These are phyloP conservation scores for Plasmodium chabaudi DNA, from an alignment of 169 alveolate genomes.

Conservation along the genomic window DNA sequence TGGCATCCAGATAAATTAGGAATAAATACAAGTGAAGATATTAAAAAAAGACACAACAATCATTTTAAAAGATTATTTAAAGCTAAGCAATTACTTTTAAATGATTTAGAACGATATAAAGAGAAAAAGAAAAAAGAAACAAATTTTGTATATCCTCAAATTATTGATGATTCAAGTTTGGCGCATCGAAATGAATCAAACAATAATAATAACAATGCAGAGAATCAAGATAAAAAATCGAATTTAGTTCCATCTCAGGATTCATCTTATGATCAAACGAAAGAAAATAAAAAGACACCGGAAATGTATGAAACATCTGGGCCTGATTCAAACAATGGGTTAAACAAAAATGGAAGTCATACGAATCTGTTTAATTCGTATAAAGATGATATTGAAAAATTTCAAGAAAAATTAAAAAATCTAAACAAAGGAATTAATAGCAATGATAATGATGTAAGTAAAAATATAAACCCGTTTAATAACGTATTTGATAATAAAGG, in stretches of 20 bases:
- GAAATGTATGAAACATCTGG: no score
- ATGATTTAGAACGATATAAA: conserved; percentile 72
- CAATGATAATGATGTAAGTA: not conserved
- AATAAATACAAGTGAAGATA: conserved; percentile 73
- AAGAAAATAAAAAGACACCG: not conserved
- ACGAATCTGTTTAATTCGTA: conserved; percentile 7
- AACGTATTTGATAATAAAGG: conserved; percentile 53
- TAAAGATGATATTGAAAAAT: conserved; percentile 55
- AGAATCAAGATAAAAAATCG: not conserved
- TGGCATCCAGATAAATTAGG: conserved; percentile 88
- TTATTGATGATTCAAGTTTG: conserved; percentile 37
- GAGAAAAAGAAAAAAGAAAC: conserved; percentile 82
- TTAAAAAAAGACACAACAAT: conserved; percentile 79
- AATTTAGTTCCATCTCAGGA: not conserved
- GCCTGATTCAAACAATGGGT: not conserved
- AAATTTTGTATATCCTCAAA: conserved; percentile 79
- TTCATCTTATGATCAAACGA: not conserved
- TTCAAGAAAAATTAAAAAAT: conserved; percentile 46
- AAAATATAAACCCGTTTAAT: conserved; percentile 12
- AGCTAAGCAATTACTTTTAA: conserved; percentile 81
- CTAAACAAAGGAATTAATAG: conserved; percentile 11
- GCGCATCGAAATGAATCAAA: not conserved
- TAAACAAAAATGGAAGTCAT: not conserved
- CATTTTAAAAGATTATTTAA: conserved; percentile 83
- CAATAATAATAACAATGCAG: not conserved